These are phyloP conservation scores for Brassica nigra DNA, from an alignment of 345 rosid genomes.

Conservation along the genomic window DNA sequence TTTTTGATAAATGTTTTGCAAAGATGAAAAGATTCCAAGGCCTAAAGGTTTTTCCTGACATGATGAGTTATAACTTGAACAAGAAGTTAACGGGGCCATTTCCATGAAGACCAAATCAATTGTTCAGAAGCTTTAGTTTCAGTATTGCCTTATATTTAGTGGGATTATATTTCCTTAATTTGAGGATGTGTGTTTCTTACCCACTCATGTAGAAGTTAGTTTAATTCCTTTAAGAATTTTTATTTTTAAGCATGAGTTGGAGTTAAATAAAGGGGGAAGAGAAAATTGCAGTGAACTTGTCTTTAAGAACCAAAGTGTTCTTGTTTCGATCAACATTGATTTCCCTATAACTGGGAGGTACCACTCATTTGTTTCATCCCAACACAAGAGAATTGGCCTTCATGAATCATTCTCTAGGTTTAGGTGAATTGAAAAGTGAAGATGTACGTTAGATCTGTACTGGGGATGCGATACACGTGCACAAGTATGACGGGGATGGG, in stretches of 20 bases:
- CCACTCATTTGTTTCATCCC: too few species aligned
- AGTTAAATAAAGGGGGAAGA: background rate
- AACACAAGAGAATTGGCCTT: slow-evolving; percentile 41
- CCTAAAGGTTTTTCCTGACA: background rate
- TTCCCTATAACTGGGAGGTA: background rate
- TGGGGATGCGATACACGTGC: slow-evolving; percentile 31
- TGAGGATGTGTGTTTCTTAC: too few species aligned
- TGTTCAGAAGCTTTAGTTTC: background rate
- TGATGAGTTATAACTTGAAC: background rate
- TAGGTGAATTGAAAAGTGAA: too few species aligned
- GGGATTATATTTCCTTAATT: background rate
- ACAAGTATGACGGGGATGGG: slow-evolving; percentile 13
- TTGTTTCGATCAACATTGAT: background rate
- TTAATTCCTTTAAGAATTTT: too few species aligned
- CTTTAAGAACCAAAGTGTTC: background rate
- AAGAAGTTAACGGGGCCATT: background rate
- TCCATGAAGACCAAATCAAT: background rate
- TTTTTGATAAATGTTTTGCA: background rate
- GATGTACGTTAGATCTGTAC: too few species aligned
- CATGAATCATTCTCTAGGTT: slow-evolving; percentile 34
- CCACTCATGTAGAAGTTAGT: too few species aligned
- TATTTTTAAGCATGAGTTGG: background rate
- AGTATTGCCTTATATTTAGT: background rate
- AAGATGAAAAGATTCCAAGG: background rate
- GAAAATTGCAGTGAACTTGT: background rate